Conservation (phyloP, 202 grass and related monocot species). For the Panicum virgatum region DNA sequence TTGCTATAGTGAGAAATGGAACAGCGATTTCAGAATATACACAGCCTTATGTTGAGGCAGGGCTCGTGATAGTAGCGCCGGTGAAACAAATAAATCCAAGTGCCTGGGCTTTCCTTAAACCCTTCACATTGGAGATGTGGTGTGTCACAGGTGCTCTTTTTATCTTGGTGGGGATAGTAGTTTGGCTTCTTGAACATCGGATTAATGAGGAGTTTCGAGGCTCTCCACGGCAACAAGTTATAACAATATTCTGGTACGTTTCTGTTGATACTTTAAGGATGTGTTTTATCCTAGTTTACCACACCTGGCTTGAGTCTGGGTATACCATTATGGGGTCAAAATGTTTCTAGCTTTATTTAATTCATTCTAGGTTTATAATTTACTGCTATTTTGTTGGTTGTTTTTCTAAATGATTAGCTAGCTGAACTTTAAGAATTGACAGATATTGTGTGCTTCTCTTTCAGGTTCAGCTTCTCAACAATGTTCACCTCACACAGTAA, state of each 20-base stretch:
- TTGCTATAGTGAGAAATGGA: slow-evolving; percentile 86
- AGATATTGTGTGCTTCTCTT: slow-evolving; percentile 33
- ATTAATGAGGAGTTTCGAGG: slow-evolving; percentile 79
- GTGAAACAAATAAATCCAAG: slow-evolving; percentile 53
- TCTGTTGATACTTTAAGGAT: slow-evolving; percentile 15
- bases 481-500: slow-evolving; percentile 93
- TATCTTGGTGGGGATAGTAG: slow-evolving; percentile 73
- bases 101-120: slow-evolving; percentile 90
- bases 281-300: not conserved
- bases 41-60: slow-evolving; percentile 79
- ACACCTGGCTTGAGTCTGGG: not conserved
- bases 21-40: slow-evolving; percentile 80
- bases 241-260: slow-evolving; percentile 84
- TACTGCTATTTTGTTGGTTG: slow-evolving; percentile 16
- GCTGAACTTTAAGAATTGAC: slow-evolving; percentile 24
- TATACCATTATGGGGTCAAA: not conserved
- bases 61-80: slow-evolving; percentile 72
- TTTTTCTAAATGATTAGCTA: not conserved
- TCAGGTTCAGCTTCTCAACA: slow-evolving; percentile 95
- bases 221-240: slow-evolving; percentile 53
- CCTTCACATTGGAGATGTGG: slow-evolving; percentile 92
- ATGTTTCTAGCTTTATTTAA: slow-evolving; percentile 23
- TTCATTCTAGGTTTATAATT: slow-evolving; percentile 11
- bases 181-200: slow-evolving; percentile 93
- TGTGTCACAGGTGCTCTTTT: slow-evolving; percentile 73